phyloP scores from a whole-genome alignment of 768 basidiomycete species.

The Holtermannia corniformis region DNA sequence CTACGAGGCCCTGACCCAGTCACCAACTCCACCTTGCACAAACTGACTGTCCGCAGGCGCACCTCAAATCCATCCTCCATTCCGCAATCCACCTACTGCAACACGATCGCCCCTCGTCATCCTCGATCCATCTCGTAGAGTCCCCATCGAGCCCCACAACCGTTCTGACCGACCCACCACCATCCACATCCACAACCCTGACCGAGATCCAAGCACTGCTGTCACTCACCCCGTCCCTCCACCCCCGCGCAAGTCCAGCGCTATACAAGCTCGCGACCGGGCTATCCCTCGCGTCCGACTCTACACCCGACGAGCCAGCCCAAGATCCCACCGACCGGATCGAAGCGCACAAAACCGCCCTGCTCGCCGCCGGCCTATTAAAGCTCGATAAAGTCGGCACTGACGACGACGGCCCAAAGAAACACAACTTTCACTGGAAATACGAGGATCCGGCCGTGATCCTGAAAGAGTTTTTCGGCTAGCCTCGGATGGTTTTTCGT shows the following conservation, averaged over 20 bases:
- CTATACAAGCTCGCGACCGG: constrained; percentile 15
- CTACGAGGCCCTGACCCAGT: background rate
- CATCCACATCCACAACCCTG: background rate
- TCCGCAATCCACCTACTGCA: background rate
- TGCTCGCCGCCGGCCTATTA: constrained; percentile 13
- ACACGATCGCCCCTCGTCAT: background rate
- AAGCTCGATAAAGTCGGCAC: constrained; percentile 26
- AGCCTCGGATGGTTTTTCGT: background rate
- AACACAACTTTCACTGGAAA: constrained; percentile 35
- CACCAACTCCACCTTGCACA: background rate
- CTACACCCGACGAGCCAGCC: background rate
- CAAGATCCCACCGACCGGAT: background rate
- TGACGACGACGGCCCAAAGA: constrained; percentile 25
- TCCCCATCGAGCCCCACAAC: too few relatives aligned
- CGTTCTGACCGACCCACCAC: too few relatives aligned
- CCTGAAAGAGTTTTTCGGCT: constrained; percentile 32
- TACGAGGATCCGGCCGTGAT: constrained; percentile 37
- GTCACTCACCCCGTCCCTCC: constrained; percentile 15
- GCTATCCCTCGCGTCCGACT: constrained; percentile 10
- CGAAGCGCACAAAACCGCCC: constrained; percentile 2
- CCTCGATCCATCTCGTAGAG: background rate
- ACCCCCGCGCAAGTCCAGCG: constrained; percentile 21
- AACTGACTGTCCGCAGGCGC: background rate
- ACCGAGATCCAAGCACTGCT: constrained; percentile 15
- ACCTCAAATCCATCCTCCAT: background rate